Evolutionary conservation across 495 filamentous ascomycete species (phyloP).

Genomic region (Lasiosphaeria miniovina): DNA sequence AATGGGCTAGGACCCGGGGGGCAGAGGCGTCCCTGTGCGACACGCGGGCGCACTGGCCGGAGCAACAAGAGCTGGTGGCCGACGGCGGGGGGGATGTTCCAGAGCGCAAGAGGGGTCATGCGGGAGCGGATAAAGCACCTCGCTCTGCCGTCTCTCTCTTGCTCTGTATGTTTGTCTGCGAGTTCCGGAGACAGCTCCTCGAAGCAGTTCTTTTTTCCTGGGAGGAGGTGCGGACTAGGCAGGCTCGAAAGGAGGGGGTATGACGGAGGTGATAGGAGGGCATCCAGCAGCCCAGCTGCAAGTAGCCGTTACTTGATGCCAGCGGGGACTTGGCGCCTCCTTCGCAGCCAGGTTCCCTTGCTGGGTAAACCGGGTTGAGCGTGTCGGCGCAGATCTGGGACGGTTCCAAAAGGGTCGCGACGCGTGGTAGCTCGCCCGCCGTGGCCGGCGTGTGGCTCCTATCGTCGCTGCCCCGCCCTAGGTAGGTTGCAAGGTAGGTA

Average conservation of each 20-base stretch:
- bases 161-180: neutral
- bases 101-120: constrained; percentile 34
- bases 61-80: constrained; percentile 33
- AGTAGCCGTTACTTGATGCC: constrained; percentile 33
- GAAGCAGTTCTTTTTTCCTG: neutral
- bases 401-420: neutral
- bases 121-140: constrained; percentile 47
- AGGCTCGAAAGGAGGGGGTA: constrained; percentile 20
- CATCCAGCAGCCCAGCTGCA: constrained; percentile 34
- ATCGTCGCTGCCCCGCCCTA: too few species aligned
- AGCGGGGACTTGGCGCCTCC: constrained; percentile 26
- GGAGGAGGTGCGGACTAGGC: constrained; percentile 9
- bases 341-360: neutral
- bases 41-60: constrained; percentile 37
- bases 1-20: constrained; percentile 46
- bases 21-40: constrained; percentile 45
- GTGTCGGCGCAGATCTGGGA: too few species aligned
- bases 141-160: constrained; percentile 8
- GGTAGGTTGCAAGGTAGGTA: too few species aligned
- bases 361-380: too few species aligned
- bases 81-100: constrained; percentile 33
- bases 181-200: neutral
- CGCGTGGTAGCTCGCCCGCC: neutral
- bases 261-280: constrained; percentile 29
- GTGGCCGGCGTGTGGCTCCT: neutral